Percentiles rank a stretch among this genome's conserved stretches.
Evolutionary conservation across 345 rosid species (phyloP).

Genomic region (Eutrema heterophyllum): DNA sequence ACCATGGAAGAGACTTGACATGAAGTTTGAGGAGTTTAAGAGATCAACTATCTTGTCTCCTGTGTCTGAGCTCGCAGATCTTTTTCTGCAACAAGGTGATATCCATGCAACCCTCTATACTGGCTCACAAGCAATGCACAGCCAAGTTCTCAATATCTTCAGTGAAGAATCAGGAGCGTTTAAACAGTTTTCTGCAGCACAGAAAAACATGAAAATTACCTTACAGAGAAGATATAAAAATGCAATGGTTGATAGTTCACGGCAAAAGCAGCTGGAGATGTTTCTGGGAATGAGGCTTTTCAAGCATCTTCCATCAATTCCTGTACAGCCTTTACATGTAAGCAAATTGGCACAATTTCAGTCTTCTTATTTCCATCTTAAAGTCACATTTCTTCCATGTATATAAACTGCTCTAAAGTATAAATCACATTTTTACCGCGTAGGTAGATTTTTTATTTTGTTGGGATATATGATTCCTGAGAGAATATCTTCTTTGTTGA

Average conservation of each 20-base stretch:
- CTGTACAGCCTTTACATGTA: slow-evolving; percentile 84
- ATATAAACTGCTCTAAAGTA: slow-evolving; percentile 6
- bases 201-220: slow-evolving; percentile 79
- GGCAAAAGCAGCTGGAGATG: slow-evolving; percentile 97
- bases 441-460: neutral
- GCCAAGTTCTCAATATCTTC: slow-evolving; percentile 94
- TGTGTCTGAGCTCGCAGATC: slow-evolving; percentile 85
- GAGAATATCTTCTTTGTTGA: neutral
- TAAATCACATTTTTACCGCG: neutral
- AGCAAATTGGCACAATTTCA: slow-evolving; percentile 23
- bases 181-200: slow-evolving; percentile 89
- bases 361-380: neutral
- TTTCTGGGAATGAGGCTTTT: slow-evolving; percentile 92
- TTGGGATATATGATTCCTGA: neutral
- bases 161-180: slow-evolving; percentile 87
- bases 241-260: slow-evolving; percentile 84
- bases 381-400: neutral
- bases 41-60: slow-evolving; percentile 82
- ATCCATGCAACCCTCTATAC: slow-evolving; percentile 98
- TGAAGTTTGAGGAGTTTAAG: slow-evolving; percentile 89
- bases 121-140: slow-evolving; percentile 99
- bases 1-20: slow-evolving; percentile 97
- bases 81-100: slow-evolving; percentile 94
- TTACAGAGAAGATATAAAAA: slow-evolving; percentile 92
- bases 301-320: slow-evolving; percentile 93